A percentile compares a stretch with the other conserved stretches of the same genome.
Conservation (phyloP, 140 eudicot genomes). For the Ambrosia hybrid region DNA sequence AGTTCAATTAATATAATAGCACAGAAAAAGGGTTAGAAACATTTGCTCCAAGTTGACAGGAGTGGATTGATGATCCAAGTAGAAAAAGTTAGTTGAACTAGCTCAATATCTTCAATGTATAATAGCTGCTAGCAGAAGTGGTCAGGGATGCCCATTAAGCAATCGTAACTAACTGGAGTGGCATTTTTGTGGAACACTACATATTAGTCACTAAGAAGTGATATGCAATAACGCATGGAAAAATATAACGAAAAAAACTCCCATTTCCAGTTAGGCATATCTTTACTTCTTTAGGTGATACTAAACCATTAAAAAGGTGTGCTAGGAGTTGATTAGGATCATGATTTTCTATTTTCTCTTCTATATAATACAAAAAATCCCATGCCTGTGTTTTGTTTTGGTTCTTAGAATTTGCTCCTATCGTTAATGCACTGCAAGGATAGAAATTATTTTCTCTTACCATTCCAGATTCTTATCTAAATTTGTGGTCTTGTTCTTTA, state of each 20-base stretch:
- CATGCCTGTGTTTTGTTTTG: not conserved
- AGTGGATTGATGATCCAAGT: too few species aligned
- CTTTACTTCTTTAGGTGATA: not conserved
- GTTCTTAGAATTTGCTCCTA: not conserved
- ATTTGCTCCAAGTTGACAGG: not conserved
- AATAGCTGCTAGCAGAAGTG: too few species aligned
- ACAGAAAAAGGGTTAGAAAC: conserved; percentile 4
- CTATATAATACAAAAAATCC: conserved; percentile 4
- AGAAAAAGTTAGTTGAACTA: too few species aligned
- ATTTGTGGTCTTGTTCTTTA: not conserved
- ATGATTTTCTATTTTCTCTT: conserved; percentile 13
- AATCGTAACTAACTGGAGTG: too few species aligned
- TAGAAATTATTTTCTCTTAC: not conserved
- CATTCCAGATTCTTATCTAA: conserved; percentile 2
- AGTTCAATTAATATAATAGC: not conserved
- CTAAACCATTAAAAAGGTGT: not conserved
- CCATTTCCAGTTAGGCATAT: conserved; percentile 2
- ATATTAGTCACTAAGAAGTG: conserved; percentile 3
- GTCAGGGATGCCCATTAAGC: too few species aligned
- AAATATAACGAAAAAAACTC: not conserved
- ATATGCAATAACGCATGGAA: not conserved
- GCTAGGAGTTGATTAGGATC: conserved; percentile 2
- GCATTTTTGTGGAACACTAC: not conserved
- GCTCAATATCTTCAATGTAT: not conserved
- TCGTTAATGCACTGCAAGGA: not conserved